Base-by-base conservation (phyloP, 345 rosid species). In the Triadica sebifera region DNA sequence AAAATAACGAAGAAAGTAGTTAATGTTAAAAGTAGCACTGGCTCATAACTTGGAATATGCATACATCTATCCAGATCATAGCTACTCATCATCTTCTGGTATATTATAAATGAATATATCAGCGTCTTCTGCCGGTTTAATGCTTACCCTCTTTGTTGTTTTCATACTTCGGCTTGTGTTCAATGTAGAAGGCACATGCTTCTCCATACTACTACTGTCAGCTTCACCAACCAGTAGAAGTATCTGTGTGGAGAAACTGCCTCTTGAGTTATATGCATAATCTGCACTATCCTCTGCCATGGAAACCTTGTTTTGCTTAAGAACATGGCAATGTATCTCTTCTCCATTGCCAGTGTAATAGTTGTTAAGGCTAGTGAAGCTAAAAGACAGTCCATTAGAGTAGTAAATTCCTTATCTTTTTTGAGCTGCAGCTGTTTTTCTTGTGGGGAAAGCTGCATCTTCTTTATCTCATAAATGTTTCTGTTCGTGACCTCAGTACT, bases 91-190 rank as follows among this genome's bases (percentile, higher is more conserved):
- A 15, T 60, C 73, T 7, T 68, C 77, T 24, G 74, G 37, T 16
- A 77, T 55, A 51, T 67, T 47, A 58, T 81, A 81, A 19, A 79
- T 13, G 62, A 78, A 72, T 37, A 83, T 76, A 74, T 87, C 86
- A 78, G 77, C 68, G 71, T 81, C 82, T 64, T 75, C 78, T 10
- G 87, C 87, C 41, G 78, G 38, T 75, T 63, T 84, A 75, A 86
- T 86, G 63, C 79, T 83, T 62, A 88, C 88, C 72, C 29, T 85
- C 72, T 84, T 87, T 73, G 78, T 81, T 12, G 11, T 34, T 41
- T 65, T 86, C 67, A 74, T 74, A 52, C 81, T 74, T 37, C 29
- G 76, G 65, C 75, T 71, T 41, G 34, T n/a, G 0, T 67, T 60
- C 6, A 59, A 4, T 19, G 65, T n/a, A 17, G 60, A 60, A 25